Percentiles rank a stretch among this genome's conserved stretches.
phyloP scores from a whole-genome alignment of 352 stramenopile species.

The Phytophthora cajani region DNA sequence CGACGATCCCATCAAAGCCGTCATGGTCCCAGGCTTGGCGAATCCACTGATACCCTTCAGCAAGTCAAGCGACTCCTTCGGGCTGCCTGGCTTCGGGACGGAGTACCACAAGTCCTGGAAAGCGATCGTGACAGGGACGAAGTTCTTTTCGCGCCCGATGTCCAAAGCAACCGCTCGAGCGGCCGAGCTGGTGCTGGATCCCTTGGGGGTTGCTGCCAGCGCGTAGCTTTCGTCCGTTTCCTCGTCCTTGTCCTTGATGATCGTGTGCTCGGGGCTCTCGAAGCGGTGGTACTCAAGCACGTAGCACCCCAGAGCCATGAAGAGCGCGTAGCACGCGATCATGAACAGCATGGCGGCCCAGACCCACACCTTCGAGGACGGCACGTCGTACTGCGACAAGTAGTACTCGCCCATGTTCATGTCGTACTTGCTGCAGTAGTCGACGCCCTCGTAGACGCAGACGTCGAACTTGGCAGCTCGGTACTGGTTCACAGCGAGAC shows the following conservation, averaged over 20 bases:
- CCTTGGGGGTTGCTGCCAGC: conserved; percentile 28
- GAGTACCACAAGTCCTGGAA: conserved; percentile 58
- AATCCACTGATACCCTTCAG: conserved; percentile 22
- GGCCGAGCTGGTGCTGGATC: conserved; percentile 4
- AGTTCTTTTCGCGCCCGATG: conserved; percentile 40
- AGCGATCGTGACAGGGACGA: conserved; percentile 44
- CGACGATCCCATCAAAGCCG: conserved; percentile 21
- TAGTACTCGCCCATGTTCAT: conserved; percentile 54
- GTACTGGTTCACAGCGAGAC: conserved; percentile 44
- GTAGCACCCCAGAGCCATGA: conserved; percentile 33
- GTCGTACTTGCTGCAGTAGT: conserved; percentile 45
- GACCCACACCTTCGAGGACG: conserved; percentile 38
- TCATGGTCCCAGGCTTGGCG: conserved; percentile 17
- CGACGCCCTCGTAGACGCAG: conserved; percentile 44
- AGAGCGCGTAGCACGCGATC: conserved; percentile 31
- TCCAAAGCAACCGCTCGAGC: conserved; percentile 22
- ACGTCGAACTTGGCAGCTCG: conserved; percentile 34
- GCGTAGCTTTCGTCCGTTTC: conserved; percentile 19
- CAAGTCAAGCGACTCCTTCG: conserved; percentile 31
- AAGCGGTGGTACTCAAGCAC: conserved; percentile 43
- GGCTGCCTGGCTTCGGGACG: conserved; percentile 47
- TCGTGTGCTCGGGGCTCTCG: conserved; percentile 33
- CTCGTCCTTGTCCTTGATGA: conserved; percentile 31
- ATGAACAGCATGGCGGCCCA: conserved; percentile 45
- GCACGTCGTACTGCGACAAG: conserved; percentile 36